phyloP scores from a whole-genome alignment of 2,329 filamentous ascomycete species.

The Trichophyton rubrum region DNA sequence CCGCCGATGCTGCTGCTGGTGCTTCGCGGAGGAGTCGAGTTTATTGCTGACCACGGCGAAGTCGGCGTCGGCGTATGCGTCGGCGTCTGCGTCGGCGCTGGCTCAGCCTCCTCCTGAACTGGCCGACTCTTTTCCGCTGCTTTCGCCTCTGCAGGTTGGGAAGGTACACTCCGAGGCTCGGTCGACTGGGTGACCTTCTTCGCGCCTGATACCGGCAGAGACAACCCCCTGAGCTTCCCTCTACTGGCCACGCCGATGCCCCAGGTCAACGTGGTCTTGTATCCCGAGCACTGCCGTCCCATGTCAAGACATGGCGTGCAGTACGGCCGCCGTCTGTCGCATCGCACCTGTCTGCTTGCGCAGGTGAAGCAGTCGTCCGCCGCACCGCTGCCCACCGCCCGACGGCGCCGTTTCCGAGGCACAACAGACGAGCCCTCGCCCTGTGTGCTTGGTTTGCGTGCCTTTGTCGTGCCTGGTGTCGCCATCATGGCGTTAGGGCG shows the following conservation, averaged over 20 bases:
- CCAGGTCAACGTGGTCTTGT: slow-evolving; percentile 95
- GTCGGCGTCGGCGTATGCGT: neutral
- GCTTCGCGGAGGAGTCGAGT: neutral
- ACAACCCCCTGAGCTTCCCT: slow-evolving; percentile 83
- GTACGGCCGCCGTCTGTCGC: slow-evolving; percentile 83
- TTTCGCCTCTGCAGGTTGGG: neutral
- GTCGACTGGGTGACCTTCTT: slow-evolving; percentile 24
- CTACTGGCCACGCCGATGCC: slow-evolving; percentile 89
- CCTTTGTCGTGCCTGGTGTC: neutral
- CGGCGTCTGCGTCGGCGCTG: neutral
- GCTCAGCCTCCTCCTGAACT: neutral
- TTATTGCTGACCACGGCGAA: neutral
- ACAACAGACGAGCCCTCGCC: slow-evolving; percentile 13
- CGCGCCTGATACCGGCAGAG: slow-evolving; percentile 50
- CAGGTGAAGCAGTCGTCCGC: slow-evolving; percentile 94
- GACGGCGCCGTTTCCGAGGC: slow-evolving; percentile 62
- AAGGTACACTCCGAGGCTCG: slow-evolving; percentile 1
- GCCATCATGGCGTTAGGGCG: neutral
- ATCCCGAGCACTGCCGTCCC: slow-evolving; percentile 86
- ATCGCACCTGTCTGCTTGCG: slow-evolving; percentile 68
- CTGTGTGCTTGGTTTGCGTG: neutral
- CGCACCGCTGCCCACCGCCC: slow-evolving; percentile 76
- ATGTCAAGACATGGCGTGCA: slow-evolving; percentile 88
- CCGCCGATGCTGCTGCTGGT: neutral
- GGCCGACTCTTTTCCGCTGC: neutral